Evolutionary conservation across 179 eudicot species (phyloP).

Genomic region (Beta corolliflora): DNA sequence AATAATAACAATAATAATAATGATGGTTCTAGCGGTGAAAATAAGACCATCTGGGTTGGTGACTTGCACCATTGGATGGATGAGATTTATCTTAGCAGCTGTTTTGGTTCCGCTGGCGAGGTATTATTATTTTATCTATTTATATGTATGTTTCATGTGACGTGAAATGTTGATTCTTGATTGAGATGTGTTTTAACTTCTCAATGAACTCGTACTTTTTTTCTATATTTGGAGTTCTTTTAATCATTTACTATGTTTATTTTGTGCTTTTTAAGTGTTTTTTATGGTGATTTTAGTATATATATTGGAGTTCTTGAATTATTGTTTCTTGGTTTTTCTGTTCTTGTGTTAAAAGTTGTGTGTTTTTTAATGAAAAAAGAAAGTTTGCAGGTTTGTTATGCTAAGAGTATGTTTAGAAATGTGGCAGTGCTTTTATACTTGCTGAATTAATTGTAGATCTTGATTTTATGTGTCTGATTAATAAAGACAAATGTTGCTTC

Average conservation of each 20-base stretch:
- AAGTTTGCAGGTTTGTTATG: too few species aligned
- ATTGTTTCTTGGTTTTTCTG: too few species aligned
- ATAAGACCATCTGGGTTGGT: constrained; percentile 93
- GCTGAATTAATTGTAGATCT: constrained; percentile 20
- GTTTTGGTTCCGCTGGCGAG: constrained; percentile 83
- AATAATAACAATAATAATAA: constrained; percentile 11
- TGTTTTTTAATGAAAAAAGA: too few species aligned
- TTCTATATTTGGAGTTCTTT: neutral
- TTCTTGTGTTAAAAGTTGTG: neutral
- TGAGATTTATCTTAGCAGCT: constrained; percentile 76
- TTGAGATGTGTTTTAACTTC: neutral
- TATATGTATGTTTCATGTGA: neutral
- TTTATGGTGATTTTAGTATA: too few species aligned
- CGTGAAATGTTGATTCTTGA: neutral
- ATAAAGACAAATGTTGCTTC: neutral
- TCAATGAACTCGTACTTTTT: neutral
- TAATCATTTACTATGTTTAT: too few species aligned
- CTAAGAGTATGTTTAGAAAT: too few species aligned
- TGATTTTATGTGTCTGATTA: neutral
- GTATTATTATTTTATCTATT: constrained; percentile 31
- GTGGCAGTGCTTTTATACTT: neutral
- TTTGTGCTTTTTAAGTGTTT: too few species aligned
- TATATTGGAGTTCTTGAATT: too few species aligned
- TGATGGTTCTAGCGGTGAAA: constrained; percentile 55
- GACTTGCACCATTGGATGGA: constrained; percentile 98